Evolutionary conservation across 441 rosid genomes (phyloP), one percentile per base, ranked within the genome.

Genomic region (Eruca vesicaria): DNA sequence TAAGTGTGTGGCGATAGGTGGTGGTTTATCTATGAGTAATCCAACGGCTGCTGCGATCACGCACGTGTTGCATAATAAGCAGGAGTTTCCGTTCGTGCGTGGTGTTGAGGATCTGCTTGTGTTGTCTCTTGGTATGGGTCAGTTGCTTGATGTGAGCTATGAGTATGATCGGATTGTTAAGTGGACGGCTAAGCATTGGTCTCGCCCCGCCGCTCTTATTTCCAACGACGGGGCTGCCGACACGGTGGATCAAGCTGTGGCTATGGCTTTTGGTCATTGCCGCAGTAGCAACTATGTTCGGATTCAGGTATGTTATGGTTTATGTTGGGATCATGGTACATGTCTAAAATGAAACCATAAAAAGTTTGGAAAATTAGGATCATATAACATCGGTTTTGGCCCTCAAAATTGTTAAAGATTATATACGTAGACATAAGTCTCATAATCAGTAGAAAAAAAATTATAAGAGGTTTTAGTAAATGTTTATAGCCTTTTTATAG

Each of bases 11-110:
- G 99, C 98, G 5, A 87, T 95, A 11, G 98, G 90, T 31, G 98
- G 99, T 7, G 96, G 94, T 0, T 67, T 93, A 43, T 91, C 93
- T 1, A 95, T 89, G 99, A 89, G 83, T 70, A 95, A 95, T 72
- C 99, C 98, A 11, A 77, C 99, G 1, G 88, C 97, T 2, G 99
- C 99, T 14, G 98, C 99, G 11, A 90, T 95, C 33, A 95, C 99
- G 56, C 99, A 95, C 84, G 99, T 95, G 75, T 75, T 95, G 61
- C 99, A 95, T 33, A 95, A 95, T 73, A 95, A 92, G 85, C 97
- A 90, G 69, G 99, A 95, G 82, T 95, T 95, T 19, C 99, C 98
- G 14, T 90, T 90, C 60, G 99, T 95, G 66, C 82, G 97, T 68
- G 99, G 99, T 2, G 94, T 92, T 20, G 99, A 92, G 86, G 99